These are phyloP conservation scores for Mollisiaceae sp. DNA, from an alignment of 2,329 filamentous ascomycete species.

Conservation along the genomic window DNA sequence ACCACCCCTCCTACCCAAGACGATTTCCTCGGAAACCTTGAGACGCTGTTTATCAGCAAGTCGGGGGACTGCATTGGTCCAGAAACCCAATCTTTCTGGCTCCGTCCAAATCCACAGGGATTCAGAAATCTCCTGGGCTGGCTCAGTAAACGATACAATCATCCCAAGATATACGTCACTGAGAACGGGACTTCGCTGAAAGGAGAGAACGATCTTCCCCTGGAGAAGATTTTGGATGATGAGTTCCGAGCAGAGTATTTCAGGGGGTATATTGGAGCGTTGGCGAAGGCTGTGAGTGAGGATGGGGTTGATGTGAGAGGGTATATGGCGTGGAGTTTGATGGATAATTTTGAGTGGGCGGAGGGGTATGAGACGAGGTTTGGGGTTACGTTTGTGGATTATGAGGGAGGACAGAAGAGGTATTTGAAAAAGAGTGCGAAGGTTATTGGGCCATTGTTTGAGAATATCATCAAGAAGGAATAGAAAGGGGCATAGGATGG, in stretches of 20 bases:
- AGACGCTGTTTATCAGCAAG: conserved; percentile 74
- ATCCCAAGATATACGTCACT: conserved; percentile 83
- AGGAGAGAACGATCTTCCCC: conserved; percentile 76
- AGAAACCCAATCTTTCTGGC: conserved; percentile 83
- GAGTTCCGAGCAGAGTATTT: conserved; percentile 85
- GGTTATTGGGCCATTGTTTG: conserved; percentile 73
- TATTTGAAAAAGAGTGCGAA: conserved; percentile 84
- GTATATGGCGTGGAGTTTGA: conserved; percentile 70
- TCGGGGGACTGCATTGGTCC: conserved; percentile 75
- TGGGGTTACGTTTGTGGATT: conserved; percentile 84
- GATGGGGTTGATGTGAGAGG: conserved; percentile 39
- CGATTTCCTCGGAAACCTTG: conserved; percentile 78
- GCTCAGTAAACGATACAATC: conserved; percentile 76
- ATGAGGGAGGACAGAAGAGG: conserved; percentile 77
- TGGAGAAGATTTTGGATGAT: conserved; percentile 76
- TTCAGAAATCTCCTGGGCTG: conserved; percentile 80
- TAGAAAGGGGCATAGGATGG: conserved; percentile 10
- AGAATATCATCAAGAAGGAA: conserved; percentile 69
- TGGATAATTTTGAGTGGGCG: conserved; percentile 68
- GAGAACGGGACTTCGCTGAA: conserved; percentile 88
- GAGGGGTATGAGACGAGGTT: conserved; percentile 89
- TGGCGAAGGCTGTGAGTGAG: conserved; percentile 76
- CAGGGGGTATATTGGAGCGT: conserved; percentile 74
- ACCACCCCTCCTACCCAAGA: conserved; percentile 62
- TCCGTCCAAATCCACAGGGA: conserved; percentile 75